A percentile compares a stretch with the other conserved stretches of the same genome.
These are phyloP conservation scores for Pleurotus ostreatus DNA, from an alignment of 768 basidiomycete species.

Conservation along the genomic window DNA sequence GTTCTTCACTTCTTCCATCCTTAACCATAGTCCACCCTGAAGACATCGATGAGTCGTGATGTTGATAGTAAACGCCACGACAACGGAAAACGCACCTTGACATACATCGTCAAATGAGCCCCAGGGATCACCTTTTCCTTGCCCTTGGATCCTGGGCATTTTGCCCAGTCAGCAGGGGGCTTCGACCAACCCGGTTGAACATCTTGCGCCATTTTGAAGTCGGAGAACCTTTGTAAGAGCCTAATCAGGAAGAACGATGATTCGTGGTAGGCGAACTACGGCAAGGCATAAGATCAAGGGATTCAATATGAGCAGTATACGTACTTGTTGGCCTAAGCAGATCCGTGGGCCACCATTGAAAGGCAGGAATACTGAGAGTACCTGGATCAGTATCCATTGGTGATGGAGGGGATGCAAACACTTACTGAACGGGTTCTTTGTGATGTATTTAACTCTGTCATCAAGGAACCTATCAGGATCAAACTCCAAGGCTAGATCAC, in stretches of 20 bases:
- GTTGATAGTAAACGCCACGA: no score
- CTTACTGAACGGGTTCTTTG: slow-evolving; percentile 44
- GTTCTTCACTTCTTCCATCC: slow-evolving; percentile 5
- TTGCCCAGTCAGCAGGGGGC: slow-evolving; percentile 43
- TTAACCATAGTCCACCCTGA: slow-evolving; percentile 2
- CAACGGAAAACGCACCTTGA: slow-evolving; percentile 27
- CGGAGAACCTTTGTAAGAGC: slow-evolving; percentile 51
- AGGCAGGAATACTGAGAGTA: slow-evolving; percentile 39
- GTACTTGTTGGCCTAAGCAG: slow-evolving; percentile 47
- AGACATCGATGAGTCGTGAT: no score
- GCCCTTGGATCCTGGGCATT: slow-evolving; percentile 32
- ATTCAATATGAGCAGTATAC: background rate
- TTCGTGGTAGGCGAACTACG: slow-evolving; percentile 64
- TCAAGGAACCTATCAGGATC: slow-evolving; percentile 71
- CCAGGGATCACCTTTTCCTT: slow-evolving; percentile 43
- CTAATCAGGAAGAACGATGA: slow-evolving; percentile 59
- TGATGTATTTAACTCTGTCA: slow-evolving; percentile 52
- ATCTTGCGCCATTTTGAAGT: slow-evolving; percentile 38
- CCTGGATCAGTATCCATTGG: slow-evolving; percentile 12
- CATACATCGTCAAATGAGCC: slow-evolving; percentile 52
- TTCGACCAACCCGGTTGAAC: slow-evolving; percentile 37
- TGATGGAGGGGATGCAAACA: slow-evolving; percentile 9
- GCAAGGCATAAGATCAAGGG: no score
- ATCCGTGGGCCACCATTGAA: slow-evolving; percentile 52
- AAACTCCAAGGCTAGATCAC: slow-evolving; percentile 44